These are phyloP conservation scores for Tetraselmis striata DNA, from an alignment of 139 green algal species.

Conservation along the genomic window DNA sequence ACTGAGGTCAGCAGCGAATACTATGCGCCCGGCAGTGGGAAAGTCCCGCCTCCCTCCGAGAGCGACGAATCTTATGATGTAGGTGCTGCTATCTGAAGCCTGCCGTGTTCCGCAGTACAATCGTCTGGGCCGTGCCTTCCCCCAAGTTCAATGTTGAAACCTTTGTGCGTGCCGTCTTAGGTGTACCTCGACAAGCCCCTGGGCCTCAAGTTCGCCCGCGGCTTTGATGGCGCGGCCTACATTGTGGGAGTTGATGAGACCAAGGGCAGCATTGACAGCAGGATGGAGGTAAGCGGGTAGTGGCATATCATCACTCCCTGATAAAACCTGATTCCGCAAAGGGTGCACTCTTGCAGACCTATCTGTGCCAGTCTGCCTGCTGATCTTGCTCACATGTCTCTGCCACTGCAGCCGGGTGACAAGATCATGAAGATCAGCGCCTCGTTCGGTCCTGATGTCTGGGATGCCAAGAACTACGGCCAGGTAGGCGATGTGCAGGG, in stretches of 20 bases:
- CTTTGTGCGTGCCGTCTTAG: too few relatives aligned
- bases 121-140: too few relatives aligned
- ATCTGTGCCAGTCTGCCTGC: too few relatives aligned
- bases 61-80: neutral
- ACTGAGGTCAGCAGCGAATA: neutral
- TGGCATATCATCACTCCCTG: neutral
- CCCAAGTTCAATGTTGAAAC: too few relatives aligned
- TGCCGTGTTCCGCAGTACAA: too few relatives aligned
- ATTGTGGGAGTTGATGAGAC: conserved; percentile 52
- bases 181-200: conserved; percentile 84
- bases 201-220: conserved; percentile 82
- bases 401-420: conserved; percentile 67
- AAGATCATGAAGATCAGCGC: conserved; percentile 83
- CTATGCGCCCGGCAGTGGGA: neutral
- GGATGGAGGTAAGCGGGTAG: conserved; percentile 45
- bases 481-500: conserved; percentile 20
- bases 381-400: too few relatives aligned
- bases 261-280: conserved; percentile 63
- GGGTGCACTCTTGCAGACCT: neutral
- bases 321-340: neutral
- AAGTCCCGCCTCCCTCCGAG: neutral
- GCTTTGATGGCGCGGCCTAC: conserved; percentile 86
- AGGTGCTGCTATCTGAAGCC: too few relatives aligned
- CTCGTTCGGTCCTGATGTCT: conserved; percentile 94
- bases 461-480: conserved; percentile 90